phyloP scores from a whole-genome alignment of 139 green algal genomes.

The Ettlia oleoabundans region DNA sequence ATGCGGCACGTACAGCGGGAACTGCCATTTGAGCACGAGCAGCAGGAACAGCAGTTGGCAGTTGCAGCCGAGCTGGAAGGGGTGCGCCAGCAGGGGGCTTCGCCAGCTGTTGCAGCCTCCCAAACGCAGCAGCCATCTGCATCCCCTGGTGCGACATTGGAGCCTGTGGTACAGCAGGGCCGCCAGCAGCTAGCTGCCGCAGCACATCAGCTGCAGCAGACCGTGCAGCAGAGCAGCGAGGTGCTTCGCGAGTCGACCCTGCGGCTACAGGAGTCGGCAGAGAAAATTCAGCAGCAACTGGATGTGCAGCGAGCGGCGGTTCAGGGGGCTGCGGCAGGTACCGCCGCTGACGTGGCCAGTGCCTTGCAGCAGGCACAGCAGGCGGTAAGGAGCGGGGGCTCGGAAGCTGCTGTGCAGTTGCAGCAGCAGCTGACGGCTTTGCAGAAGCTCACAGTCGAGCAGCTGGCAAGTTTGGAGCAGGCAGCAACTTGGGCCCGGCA shows the following conservation, averaged over 20 bases:
- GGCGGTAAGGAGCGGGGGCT: neutral
- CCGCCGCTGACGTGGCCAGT: neutral
- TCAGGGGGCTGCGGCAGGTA: neutral
- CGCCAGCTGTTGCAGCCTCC: neutral
- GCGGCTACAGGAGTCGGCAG: neutral
- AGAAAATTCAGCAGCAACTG: neutral
- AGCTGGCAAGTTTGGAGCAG: constrained; percentile 23
- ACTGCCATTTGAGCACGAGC: neutral
- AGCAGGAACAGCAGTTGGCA: neutral
- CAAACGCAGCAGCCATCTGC: neutral
- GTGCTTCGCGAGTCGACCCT: neutral
- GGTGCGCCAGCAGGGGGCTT: neutral
- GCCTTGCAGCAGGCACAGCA: neutral
- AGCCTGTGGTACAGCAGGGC: neutral
- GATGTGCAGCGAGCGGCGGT: neutral
- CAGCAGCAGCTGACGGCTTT: constrained; percentile 7
- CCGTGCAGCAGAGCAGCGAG: neutral
- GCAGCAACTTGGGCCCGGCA: constrained; percentile 9
- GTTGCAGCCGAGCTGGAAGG: neutral
- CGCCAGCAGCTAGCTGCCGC: neutral
- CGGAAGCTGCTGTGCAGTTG: neutral
- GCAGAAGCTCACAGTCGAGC: neutral
- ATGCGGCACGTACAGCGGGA: neutral
- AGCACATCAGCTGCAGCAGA: neutral
- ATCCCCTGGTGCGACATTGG: neutral